phyloP scores from a whole-genome alignment of 176 grass and related monocot species.

The Hyparrhenia diplandra region DNA sequence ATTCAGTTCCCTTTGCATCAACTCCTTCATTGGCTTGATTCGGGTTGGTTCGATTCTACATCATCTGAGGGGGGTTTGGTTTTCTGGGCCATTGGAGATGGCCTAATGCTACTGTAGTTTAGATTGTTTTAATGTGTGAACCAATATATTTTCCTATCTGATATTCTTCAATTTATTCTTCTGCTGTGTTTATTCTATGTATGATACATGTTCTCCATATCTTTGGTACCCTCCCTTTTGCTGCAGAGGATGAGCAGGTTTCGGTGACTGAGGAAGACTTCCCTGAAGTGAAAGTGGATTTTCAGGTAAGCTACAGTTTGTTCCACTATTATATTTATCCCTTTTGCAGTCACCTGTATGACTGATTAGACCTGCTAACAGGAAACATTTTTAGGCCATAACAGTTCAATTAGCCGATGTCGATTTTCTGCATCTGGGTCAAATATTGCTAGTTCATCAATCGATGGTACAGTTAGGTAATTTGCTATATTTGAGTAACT shows the following conservation, averaged over 20 bases:
- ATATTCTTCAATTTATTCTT: conserved; percentile 11
- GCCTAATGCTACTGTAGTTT: not conserved
- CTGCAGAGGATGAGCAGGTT: conserved; percentile 44
- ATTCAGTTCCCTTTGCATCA: not conserved
- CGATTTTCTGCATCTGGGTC: conserved; percentile 92
- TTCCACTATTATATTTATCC: conserved; percentile 2
- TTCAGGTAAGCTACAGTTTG: conserved; percentile 61
- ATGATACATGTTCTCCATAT: not conserved
- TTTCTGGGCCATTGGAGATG: not conserved
- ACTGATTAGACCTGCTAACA: conserved; percentile 56
- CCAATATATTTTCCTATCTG: not conserved
- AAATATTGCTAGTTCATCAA: conserved; percentile 93
- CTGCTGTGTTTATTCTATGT: conserved; percentile 11
- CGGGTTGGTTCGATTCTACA: not conserved
- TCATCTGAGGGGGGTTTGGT: not conserved
- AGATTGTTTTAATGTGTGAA: conserved; percentile 12
- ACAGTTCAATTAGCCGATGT: conserved; percentile 79
- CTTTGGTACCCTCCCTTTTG: conserved; percentile 3
- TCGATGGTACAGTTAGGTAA: conserved; percentile 96
- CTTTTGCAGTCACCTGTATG: conserved; percentile 16
- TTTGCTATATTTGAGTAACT: conserved; percentile 22
- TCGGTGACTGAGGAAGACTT: conserved; percentile 73
- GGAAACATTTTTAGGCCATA: conserved; percentile 99
- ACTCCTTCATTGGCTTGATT: not conserved
- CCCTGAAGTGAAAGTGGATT: conserved; percentile 86